Evolutionary conservation across 306 rosid genomes (phyloP), one percentile per base, ranked within the genome.

Genomic region (Cucurbita ficifolia): DNA sequence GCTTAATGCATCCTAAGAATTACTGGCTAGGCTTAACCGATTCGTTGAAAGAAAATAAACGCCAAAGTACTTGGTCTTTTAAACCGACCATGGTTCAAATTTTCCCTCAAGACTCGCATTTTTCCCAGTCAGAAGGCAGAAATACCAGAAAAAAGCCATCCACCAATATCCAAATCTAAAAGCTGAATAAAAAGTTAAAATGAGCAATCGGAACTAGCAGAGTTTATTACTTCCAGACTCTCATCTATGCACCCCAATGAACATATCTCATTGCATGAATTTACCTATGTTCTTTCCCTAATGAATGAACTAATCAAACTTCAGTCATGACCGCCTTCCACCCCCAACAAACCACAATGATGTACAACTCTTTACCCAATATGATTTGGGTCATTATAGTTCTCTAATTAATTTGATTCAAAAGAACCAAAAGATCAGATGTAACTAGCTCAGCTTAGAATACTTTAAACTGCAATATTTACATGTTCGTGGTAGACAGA

Each of bases 401-500:
- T 64, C 71, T 64, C 29, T 40, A n/a, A n/a, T 39, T 39, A 45
- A 67, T 67, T 22, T 21, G 54, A 67, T 67, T 67, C 5, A 14
- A 68, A 69, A 21, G 54, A 45, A 21, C 55, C 42, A 10, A 24
- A 63, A 63, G 50, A 39, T 61, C 36, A 49, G 16, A 48, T 24
- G 42, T 46, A 24, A 22, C 48, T 68, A 45, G 21, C 40, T 46
- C 13, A 50, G 11, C 12, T 3, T 22, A 67, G 73, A 69, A 24
- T 19, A 69, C 51, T 17, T 39, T 38, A 4, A 63, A 50, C 38
- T 16, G 42, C 54, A 71, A 40, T 57, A 79, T 79, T 77, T 83
- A 86, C 96, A 87, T 89, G 88, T 79, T 89, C 94, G 72, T 88
- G 92, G 81, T 77, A 76, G 77, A 82, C 86, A 74, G 93, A 91